Evolutionary conservation across 305 asterid genomes (phyloP).

Genomic region (Fraxinus platypoda): DNA sequence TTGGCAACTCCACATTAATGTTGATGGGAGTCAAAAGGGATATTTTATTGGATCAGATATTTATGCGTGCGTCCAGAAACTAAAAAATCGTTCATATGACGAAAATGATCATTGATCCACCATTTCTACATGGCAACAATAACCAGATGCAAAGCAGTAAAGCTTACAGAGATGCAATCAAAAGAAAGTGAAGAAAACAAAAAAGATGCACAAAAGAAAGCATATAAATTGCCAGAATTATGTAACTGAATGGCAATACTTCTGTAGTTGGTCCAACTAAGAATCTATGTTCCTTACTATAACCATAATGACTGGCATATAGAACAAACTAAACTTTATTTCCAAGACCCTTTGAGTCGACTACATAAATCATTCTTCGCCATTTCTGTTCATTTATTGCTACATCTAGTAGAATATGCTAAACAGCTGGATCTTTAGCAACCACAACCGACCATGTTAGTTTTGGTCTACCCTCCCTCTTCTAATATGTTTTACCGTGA

Average conservation of each 20-base stretch:
- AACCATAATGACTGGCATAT: background rate
- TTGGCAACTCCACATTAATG: background rate
- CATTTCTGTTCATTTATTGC: background rate
- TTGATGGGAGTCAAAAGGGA: constrained; percentile 9
- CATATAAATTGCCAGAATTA: background rate
- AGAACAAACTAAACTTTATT: background rate
- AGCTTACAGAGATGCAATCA: background rate
- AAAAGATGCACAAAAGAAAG: background rate
- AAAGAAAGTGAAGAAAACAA: background rate
- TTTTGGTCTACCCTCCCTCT: background rate
- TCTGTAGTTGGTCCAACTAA: background rate
- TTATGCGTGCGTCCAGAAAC: background rate
- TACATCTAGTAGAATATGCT: background rate
- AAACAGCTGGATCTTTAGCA: background rate
- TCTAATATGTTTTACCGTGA: background rate
- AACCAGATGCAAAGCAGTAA: background rate
- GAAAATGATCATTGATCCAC: background rate
- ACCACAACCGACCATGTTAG: background rate
- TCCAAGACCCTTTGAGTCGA: background rate
- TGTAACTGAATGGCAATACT: background rate
- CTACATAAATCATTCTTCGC: background rate
- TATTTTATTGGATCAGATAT: background rate
- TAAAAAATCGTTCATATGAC: background rate
- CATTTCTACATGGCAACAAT: constrained; percentile 1
- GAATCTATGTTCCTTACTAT: background rate